These are phyloP conservation scores for Malus asiatica DNA, from an alignment of 306 rosid genomes.

Conservation along the genomic window DNA sequence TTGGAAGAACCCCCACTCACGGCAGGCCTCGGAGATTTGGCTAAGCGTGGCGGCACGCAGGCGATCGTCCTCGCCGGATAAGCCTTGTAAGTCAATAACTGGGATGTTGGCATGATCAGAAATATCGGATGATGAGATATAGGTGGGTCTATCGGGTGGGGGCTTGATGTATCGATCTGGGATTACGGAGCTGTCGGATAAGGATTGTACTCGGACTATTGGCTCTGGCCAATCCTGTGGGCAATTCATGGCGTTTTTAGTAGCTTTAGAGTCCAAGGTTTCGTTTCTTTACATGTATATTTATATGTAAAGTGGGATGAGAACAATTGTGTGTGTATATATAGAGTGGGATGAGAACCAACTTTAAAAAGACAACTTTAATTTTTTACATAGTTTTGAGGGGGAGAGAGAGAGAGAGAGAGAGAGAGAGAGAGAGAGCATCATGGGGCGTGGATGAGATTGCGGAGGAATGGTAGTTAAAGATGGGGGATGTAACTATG, in stretches of 20 bases:
- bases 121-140: neutral
- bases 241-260: constrained; percentile 20
- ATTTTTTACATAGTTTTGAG: neutral
- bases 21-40: constrained; percentile 52
- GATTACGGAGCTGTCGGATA: constrained; percentile 44
- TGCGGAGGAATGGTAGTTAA: constrained; percentile 20
- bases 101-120: constrained; percentile 43
- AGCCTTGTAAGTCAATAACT: constrained; percentile 43
- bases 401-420: neutral
- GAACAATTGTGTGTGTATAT: no score
- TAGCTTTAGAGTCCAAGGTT: constrained; percentile 2
- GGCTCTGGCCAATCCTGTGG: constrained; percentile 83
- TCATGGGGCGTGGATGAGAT: neutral
- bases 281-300: neutral
- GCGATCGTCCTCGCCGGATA: neutral
- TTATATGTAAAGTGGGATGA: neutral
- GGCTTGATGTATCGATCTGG: constrained; percentile 76
- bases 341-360: neutral
- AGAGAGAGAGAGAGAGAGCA: neutral
- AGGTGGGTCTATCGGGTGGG: constrained; percentile 15
- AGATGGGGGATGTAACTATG: neutral
- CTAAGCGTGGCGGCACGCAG: constrained; percentile 1
- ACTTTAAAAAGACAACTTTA: neutral
- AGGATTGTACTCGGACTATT: constrained; percentile 68
- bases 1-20: constrained; percentile 77